Conservation (phyloP, 2,329 filamentous ascomycete species). For the Talaromyces funiculosus region DNA sequence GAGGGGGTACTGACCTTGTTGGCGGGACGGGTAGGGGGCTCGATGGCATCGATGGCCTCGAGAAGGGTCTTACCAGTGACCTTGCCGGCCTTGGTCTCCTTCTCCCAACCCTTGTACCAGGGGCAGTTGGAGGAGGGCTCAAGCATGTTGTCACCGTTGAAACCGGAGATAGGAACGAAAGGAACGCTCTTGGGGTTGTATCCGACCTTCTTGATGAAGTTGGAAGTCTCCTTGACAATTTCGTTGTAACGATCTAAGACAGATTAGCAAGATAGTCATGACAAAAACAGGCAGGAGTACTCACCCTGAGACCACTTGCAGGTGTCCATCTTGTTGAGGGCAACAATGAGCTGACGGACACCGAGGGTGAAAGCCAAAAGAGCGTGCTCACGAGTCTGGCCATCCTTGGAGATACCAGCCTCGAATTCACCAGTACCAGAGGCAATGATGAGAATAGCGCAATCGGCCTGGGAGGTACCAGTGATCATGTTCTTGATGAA, state of each 20-base stretch:
- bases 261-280: not conserved
- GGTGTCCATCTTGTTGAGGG: slow-evolving; percentile 99
- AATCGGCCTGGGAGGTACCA: slow-evolving; percentile 99
- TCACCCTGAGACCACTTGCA: slow-evolving; percentile 83
- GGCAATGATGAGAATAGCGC: slow-evolving; percentile 99
- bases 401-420: slow-evolving; percentile 99
- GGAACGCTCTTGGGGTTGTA: slow-evolving; percentile 99
- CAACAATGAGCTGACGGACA: slow-evolving; percentile 99
- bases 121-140: slow-evolving; percentile 82
- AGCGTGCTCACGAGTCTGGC: slow-evolving; percentile 99
- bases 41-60: slow-evolving; percentile 96
- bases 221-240: slow-evolving; percentile 99
- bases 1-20: slow-evolving; percentile 61
- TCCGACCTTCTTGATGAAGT: slow-evolving; percentile 99
- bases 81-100: slow-evolving; percentile 91
- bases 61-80: slow-evolving; percentile 92
- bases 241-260: slow-evolving; percentile 75
- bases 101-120: slow-evolving; percentile 99
- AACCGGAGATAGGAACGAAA: slow-evolving; percentile 99
- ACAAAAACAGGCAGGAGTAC: not conserved
- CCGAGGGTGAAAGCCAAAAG: slow-evolving; percentile 99
- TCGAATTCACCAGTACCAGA: slow-evolving; percentile 99
- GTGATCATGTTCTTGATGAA: slow-evolving; percentile 99
- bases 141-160: slow-evolving; percentile 99
- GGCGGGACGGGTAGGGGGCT: slow-evolving; percentile 83